Conservation (phyloP, 495 filamentous ascomycete species). For the Penicillium waksmanii region DNA sequence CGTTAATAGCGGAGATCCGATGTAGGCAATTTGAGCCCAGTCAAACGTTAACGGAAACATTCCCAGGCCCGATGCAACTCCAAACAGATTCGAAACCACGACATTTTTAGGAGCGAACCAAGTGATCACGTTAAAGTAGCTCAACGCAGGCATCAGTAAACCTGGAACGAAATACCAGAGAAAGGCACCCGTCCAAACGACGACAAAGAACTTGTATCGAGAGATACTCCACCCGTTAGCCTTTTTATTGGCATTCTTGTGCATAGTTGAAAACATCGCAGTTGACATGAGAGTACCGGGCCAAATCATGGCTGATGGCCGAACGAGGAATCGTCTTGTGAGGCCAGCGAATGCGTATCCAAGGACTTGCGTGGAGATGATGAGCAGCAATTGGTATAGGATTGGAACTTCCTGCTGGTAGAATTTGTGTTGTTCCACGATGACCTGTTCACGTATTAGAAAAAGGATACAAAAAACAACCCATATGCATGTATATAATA, state of each 20-base stretch:
- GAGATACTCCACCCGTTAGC: conserved; percentile 84
- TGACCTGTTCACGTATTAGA: conserved; percentile 35
- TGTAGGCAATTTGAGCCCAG: conserved; percentile 91
- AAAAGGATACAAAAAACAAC: background rate
- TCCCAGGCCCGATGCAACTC: conserved; percentile 80
- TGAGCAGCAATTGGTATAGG: conserved; percentile 78
- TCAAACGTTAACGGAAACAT: conserved; percentile 87
- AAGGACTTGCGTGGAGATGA: conserved; percentile 81
- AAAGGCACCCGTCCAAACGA: conserved; percentile 66
- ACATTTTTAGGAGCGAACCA: conserved; percentile 86
- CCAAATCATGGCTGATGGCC: conserved; percentile 65
- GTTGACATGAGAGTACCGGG: conserved; percentile 84
- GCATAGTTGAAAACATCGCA: conserved; percentile 84
- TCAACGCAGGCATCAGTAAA: conserved; percentile 80
- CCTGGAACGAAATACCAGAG: conserved; percentile 81
- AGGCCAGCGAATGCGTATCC: conserved; percentile 84
- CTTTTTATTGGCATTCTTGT: conserved; percentile 77
- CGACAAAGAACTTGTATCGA: conserved; percentile 79
- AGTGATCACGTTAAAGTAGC: conserved; percentile 85
- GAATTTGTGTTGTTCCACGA: conserved; percentile 85
- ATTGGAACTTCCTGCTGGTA: conserved; percentile 78
- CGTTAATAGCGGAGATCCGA: conserved; percentile 78
- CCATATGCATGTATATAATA: background rate
- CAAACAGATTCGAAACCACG: conserved; percentile 61
- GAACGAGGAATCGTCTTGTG: conserved; percentile 73